These are phyloP conservation scores for Thyridium curvatum DNA, from an alignment of 2,329 filamentous ascomycete species.

Conservation along the genomic window DNA sequence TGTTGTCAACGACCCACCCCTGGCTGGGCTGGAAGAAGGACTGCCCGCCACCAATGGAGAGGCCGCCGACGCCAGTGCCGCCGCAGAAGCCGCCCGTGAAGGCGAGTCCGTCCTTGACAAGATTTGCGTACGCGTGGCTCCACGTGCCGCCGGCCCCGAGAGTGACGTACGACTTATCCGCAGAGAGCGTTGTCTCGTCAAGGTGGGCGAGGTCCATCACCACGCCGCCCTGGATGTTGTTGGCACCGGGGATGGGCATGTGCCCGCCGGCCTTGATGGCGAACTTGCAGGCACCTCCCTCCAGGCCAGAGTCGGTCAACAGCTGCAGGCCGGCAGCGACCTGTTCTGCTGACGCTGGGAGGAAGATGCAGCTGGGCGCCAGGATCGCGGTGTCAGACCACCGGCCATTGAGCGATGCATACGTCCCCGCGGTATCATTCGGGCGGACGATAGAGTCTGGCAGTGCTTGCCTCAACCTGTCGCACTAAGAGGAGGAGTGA, in stretches of 20 bases:
- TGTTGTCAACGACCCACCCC: slow-evolving; percentile 44
- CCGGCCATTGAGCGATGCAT: too few species aligned
- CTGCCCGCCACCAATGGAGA: slow-evolving; percentile 45
- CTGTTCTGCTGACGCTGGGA: neutral
- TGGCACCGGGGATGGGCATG: slow-evolving; percentile 2
- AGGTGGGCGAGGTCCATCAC: slow-evolving; percentile 2
- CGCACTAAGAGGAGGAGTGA: too few species aligned
- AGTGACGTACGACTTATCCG: too few species aligned
- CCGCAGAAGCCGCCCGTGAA: slow-evolving; percentile 38
- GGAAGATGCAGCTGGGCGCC: slow-evolving; percentile 1
- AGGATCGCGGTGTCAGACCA: too few species aligned
- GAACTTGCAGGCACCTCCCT: neutral
- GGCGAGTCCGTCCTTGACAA: slow-evolving; percentile 15
- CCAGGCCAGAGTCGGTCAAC: neutral
- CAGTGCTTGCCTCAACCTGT: too few species aligned
- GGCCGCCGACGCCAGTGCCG: slow-evolving; percentile 38
- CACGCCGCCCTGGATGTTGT: slow-evolving; percentile 1
- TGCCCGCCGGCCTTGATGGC: slow-evolving; percentile 1
- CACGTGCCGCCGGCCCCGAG: too few species aligned
- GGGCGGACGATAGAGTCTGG: too few species aligned
- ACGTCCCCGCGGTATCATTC: too few species aligned
- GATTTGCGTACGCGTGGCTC: too few species aligned
- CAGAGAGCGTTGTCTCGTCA: too few species aligned
- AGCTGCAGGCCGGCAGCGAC: neutral
- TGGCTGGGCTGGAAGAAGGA: slow-evolving; percentile 44